These are phyloP conservation scores for Penicillium sp. DNA, from an alignment of 2,329 filamentous ascomycete species.

Conservation along the genomic window DNA sequence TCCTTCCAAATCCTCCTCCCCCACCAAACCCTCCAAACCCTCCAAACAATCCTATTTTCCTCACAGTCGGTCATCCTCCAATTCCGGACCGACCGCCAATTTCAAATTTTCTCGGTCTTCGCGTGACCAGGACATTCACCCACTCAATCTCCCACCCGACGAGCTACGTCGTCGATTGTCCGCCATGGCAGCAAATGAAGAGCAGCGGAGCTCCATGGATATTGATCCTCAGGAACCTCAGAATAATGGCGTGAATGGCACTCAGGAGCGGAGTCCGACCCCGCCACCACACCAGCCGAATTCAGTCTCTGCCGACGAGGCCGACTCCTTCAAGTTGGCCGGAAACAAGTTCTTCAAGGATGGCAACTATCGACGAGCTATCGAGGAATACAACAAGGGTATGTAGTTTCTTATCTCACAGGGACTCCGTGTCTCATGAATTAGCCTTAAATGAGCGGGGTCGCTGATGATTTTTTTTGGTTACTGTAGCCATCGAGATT, in stretches of 20 bases:
- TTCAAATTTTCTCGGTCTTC: slow-evolving; percentile 37
- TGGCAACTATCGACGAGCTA: slow-evolving; percentile 80
- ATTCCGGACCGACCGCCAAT: slow-evolving; percentile 30
- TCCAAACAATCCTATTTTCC: slow-evolving; percentile 22
- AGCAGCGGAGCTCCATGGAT: slow-evolving; percentile 67
- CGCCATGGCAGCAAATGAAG: slow-evolving; percentile 51
- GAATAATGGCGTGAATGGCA: slow-evolving; percentile 34
- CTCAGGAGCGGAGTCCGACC: slow-evolving; percentile 42
- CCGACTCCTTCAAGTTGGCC: slow-evolving; percentile 85
- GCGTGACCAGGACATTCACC: slow-evolving; percentile 66
- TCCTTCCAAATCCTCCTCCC: slow-evolving; percentile 5
- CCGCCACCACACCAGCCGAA: slow-evolving; percentile 51
- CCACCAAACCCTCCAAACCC: slow-evolving; percentile 17
- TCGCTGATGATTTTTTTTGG: slow-evolving; percentile 14
- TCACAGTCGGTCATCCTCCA: slow-evolving; percentile 33
- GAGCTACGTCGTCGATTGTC: slow-evolving; percentile 72
- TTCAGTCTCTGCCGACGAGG: slow-evolving; percentile 62
- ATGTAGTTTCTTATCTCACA: slow-evolving; percentile 28
- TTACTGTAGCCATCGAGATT: slow-evolving; percentile 71
- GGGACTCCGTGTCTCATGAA: background rate
- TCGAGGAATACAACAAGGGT: slow-evolving; percentile 96
- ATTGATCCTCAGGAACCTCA: slow-evolving; percentile 53
- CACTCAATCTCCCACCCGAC: slow-evolving; percentile 85
- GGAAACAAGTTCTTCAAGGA: slow-evolving; percentile 98
- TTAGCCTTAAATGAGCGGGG: background rate